Base-by-base conservation (phyloP, 176 grass and related monocot species). In the Zizania latifolia region DNA sequence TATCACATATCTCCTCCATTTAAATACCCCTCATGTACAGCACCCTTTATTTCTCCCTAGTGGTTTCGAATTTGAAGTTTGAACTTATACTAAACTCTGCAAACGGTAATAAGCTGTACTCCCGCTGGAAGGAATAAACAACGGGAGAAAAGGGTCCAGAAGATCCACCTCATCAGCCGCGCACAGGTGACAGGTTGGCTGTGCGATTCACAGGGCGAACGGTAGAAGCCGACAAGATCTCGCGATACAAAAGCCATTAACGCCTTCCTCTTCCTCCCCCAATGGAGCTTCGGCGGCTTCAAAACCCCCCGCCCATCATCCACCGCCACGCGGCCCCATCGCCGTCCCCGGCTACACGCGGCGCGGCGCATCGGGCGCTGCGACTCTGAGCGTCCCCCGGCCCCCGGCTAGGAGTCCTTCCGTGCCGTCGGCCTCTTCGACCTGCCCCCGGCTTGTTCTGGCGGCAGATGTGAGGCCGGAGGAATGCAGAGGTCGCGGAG, bases 401-500 rank as follows among this genome's bases (percentile, higher is more conserved):
- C 14, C 16, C 30, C 6, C 16, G 63, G 12, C 35, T 40, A 13
- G 36, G 63, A 26, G 39, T 28, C 27, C 12, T 15, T 7, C 58
- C 38, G 57, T 43, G 40, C 40, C 38, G 38, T 13, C 14, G 14
- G n/a, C n/a, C n/a, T n/a, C n/a, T n/a, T n/a, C n/a, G n/a, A n/a
- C n/a, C n/a, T n/a, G n/a, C n/a, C n/a, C n/a, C n/a, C n/a, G n/a
- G n/a, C 28, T 6, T 17, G 70, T 73, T 71, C 27, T 26, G 61
- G 19, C 22, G 65, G 65, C 74, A 41, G 62, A 90, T 90, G 88
- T 74, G 89, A 81, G 64, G 44, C 70, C 23, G 72, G 57, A 63
- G 58, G 66, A 95, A 99, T 99, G 96, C 96, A 94, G 85, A 90
- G 89, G 72, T 99, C 92, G 65, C 76, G 87, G 43, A 88, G 77